Base-by-base conservation (phyloP, 78 protist genomes). In the Corallochytrium limacisporum region DNA sequence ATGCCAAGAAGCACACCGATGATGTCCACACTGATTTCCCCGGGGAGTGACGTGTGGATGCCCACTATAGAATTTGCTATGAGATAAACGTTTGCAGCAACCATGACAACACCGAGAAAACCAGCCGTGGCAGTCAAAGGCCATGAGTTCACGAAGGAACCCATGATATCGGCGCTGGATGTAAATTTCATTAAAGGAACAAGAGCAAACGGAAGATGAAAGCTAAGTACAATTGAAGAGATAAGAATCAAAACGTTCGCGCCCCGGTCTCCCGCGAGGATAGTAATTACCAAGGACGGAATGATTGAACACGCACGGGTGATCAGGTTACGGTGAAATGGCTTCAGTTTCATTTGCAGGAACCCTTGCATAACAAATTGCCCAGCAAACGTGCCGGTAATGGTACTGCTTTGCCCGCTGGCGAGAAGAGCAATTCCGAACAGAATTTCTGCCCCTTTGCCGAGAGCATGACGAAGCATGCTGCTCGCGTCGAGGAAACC, bases 351-450 rank as follows among this genome's bases (percentile, higher is more conserved):
- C 22, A 87, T 29, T 1, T 77, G 60, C 1, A 86, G 43, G 69
- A 86, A 86, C 36, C 91, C 91, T 16, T 82, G 65, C 93, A 87
- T 87, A 22, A 87, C 89, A 53, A 81, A 80, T 65, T 83, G 88
- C 49, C 93, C 93, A 29, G 90, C 67, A 43, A 77, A 80, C n/a
- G 89, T 83, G 60, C 90, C 89, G 2, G 89, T 85, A 77, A 87
- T 82, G 2, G 93, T 85, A 0, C 86, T 73, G 6, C 83, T 68
- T 77, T 87, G 88, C 32, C 93, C 93, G 15, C 51, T 26, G 13
- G 69, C 69, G 10, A 63, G 24, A 18, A 63, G 37, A 16, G 69
- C 69, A 0, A 63, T 13, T 12, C 69, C 69, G 26, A 44, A 63
- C 54, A 63, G 8, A 1, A 63, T 63, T 10, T 13, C 20, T 20